These are phyloP conservation scores for Cucumis cinereus DNA, from an alignment of 306 rosid genomes.

Conservation along the genomic window DNA sequence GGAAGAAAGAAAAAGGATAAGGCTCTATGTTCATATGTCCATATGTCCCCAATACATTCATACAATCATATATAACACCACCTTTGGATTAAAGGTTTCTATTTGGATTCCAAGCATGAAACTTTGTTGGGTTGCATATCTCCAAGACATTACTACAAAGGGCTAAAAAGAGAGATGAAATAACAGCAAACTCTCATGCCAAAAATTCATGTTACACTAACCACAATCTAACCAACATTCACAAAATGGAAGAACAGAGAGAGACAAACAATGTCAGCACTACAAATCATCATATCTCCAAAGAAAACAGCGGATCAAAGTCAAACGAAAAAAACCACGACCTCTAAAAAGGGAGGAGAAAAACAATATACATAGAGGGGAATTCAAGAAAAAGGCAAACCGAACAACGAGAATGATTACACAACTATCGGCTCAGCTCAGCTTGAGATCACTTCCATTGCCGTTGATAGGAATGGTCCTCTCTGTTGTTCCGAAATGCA, in stretches of 20 bases:
- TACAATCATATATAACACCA: too few relatives aligned
- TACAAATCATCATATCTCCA: not conserved
- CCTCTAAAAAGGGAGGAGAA: not conserved
- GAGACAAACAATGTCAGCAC: not conserved
- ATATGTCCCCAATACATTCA: too few relatives aligned
- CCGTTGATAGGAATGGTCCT: slow-evolving; percentile 20
- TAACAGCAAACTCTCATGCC: not conserved
- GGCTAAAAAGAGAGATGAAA: not conserved
- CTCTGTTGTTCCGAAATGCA: slow-evolving; percentile 43
- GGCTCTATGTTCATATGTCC: too few relatives aligned
- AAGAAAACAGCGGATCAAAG: not conserved
- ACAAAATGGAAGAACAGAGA: not conserved
- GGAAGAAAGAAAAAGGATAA: too few relatives aligned
- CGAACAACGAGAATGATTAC: not conserved
- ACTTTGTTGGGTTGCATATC: not conserved
- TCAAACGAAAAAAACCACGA: not conserved
- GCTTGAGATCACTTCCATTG: slow-evolving; percentile 7
- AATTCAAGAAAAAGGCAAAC: not conserved
- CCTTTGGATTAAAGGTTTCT: not conserved
- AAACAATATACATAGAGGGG: not conserved
- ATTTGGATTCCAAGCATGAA: not conserved
- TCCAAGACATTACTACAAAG: not conserved
- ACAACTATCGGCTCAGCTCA: not conserved
- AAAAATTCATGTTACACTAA: not conserved
- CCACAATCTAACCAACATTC: not conserved